Conservation (phyloP, 768 basidiomycete genomes). For the Lactarius indigo region DNA sequence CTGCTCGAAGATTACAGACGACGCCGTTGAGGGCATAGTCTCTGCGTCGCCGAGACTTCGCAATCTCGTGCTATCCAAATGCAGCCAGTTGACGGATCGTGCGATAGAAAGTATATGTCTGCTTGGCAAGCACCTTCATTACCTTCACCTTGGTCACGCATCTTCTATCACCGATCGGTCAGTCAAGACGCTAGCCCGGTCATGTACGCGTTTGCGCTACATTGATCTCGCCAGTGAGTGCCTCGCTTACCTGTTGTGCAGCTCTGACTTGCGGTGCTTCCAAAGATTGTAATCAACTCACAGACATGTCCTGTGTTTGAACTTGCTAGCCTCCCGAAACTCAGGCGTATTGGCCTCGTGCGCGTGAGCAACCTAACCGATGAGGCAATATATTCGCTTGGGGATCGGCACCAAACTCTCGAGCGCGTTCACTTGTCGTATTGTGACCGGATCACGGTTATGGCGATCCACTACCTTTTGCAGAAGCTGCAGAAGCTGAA, state of each 20-base stretch:
- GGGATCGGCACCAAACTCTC: constrained; percentile 77
- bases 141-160: constrained; percentile 93
- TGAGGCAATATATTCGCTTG: constrained; percentile 85
- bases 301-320: constrained; percentile 95
- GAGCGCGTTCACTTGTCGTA: constrained; percentile 97
- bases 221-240: constrained; percentile 92
- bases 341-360: constrained; percentile 92
- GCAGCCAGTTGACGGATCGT: constrained; percentile 70
- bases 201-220: constrained; percentile 88
- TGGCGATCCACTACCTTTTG: constrained; percentile 87
- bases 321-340: constrained; percentile 79
- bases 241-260: background rate
- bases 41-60: constrained; percentile 79
- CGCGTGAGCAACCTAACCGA: constrained; percentile 92
- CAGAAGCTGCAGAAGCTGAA: constrained; percentile 87
- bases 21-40: constrained; percentile 79
- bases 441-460: constrained; percentile 91
- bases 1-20: constrained; percentile 77
- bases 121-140: constrained; percentile 90
- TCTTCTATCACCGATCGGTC: constrained; percentile 85
- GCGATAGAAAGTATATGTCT: constrained; percentile 79
- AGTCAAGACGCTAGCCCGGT: constrained; percentile 75
- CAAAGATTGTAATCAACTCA: constrained; percentile 78
- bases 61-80: constrained; percentile 85
- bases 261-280: constrained; percentile 18